Conservation (phyloP, 164 flowering plant genomes). For the Aristolochia californica region DNA sequence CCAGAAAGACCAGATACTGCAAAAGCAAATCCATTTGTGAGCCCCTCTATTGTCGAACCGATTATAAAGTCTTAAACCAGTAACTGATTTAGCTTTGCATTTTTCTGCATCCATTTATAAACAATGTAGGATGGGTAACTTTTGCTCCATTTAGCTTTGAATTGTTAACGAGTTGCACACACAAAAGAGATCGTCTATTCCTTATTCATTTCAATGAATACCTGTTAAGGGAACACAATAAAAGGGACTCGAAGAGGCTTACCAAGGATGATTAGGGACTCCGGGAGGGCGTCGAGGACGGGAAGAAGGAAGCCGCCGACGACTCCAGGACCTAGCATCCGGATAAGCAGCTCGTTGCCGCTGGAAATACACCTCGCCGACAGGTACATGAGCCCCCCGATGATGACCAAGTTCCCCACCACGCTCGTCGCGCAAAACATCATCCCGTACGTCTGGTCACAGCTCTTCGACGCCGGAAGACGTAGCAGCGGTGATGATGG, state of each 20-base stretch:
- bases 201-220: no score
- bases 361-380: constrained; percentile 60
- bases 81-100: no score
- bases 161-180: no score
- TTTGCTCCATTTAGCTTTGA: no score
- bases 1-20: constrained; percentile 94
- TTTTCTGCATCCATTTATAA: no score
- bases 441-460: constrained; percentile 61
- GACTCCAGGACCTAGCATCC: constrained; percentile 84
- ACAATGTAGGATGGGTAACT: no score
- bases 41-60: no score
- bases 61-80: no score
- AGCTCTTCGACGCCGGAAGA: constrained; percentile 16
- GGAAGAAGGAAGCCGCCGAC: constrained; percentile 88
- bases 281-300: constrained; percentile 85
- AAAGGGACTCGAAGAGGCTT: neutral
- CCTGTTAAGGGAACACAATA: no score
- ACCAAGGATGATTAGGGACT: constrained; percentile 85
- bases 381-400: constrained; percentile 59
- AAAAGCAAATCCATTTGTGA: neutral
- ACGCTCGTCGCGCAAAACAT: constrained; percentile 48
- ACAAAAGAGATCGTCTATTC: no score
- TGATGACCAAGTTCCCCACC: constrained; percentile 45
- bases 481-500: no score
- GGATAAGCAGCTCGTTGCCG: constrained; percentile 78